Evolutionary conservation across 257 asterid species (phyloP), one percentile per base, ranked within the genome.

Genomic region (Craterostigma plantagineum): DNA sequence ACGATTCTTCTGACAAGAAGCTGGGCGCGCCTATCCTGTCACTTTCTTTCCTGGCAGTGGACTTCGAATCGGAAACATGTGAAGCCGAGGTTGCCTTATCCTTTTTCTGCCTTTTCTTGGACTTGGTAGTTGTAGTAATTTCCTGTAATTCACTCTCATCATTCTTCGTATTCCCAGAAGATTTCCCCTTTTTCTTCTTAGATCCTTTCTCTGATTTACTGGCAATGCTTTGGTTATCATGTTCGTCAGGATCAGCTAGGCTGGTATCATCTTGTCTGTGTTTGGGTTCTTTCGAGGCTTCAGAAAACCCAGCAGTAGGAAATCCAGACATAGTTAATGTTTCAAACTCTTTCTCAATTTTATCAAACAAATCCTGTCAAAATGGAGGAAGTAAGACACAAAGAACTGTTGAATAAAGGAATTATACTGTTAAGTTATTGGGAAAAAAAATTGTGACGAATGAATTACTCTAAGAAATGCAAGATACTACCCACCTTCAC

Each of bases 181-280:
- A 61, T 75, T 72, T 87, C 48, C 93, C 92, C 45, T 68, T 82
- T 58, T 75, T 87, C 81, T 75, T 87, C 75, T 72, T 87, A 15
- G 83, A 64, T 58, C 91, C 83, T 68, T 72, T 87, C 45, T 79
- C 97, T 36, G 56, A 61, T 71, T 72, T 79, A 54, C 65, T 68
- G 48, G 50, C 49, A 46, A 57, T 58, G 55, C 68, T 67, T 62
- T 63, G 82, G 58, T 46, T 71, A 40, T 69, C 70, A 54, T 70
- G 60, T 49, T 87, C 85, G 23, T 59, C 83, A 35, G 65, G 56
- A 18, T 73, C 92, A 11, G 76, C 61, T 40, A 51, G 41, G 42
- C 27, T 63, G 56, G 56, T 60, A 67, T 59, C 68, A 55, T 63
- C 76, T 54, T 48, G 63, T 37, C 64, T 74, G 35, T 48, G 72